Percentiles rank a stretch among this genome's conserved stretches.
Conservation (phyloP, 2,329 filamentous ascomycete genomes). For the Ampelomyces quisqualis region DNA sequence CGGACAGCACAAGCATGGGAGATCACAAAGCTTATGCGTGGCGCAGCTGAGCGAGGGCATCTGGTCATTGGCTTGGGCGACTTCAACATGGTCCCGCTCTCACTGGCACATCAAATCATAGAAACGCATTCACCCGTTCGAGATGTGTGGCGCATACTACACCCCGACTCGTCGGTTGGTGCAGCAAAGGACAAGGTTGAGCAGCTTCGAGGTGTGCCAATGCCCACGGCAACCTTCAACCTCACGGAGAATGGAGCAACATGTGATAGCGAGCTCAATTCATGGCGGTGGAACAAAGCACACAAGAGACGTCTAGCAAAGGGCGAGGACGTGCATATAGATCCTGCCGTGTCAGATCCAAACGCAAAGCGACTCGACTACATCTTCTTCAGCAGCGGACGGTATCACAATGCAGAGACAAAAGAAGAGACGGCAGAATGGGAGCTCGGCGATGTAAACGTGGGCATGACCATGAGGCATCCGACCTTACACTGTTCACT, state of each 20-base stretch:
- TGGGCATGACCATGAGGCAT: slow-evolving; percentile 81
- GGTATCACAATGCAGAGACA: slow-evolving; percentile 26
- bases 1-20: slow-evolving; percentile 94
- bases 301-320: slow-evolving; percentile 68
- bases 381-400: slow-evolving; percentile 67
- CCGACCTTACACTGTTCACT: slow-evolving; percentile 79
- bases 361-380: slow-evolving; percentile 90
- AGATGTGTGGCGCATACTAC: slow-evolving; percentile 81
- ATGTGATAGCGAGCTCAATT: slow-evolving; percentile 83
- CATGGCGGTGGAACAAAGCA: slow-evolving; percentile 82
- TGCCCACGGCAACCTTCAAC: slow-evolving; percentile 78
- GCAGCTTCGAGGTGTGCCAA: slow-evolving; percentile 61
- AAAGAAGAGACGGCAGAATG: slow-evolving; percentile 52
- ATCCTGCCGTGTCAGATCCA: slow-evolving; percentile 67
- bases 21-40: slow-evolving; percentile 83
- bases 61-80: slow-evolving; percentile 85
- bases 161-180: slow-evolving; percentile 81
- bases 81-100: slow-evolving; percentile 94
- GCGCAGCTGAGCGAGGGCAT: slow-evolving; percentile 75
- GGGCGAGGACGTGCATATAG: slow-evolving; percentile 63
- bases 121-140: slow-evolving; percentile 73
- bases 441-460: slow-evolving; percentile 68
- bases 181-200: slow-evolving; percentile 68
- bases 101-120: slow-evolving; percentile 80
- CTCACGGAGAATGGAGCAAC: slow-evolving; percentile 79